phyloP scores from a whole-genome alignment of 371 early-diverging fungal genomes.

The Mucor velutinosus region DNA sequence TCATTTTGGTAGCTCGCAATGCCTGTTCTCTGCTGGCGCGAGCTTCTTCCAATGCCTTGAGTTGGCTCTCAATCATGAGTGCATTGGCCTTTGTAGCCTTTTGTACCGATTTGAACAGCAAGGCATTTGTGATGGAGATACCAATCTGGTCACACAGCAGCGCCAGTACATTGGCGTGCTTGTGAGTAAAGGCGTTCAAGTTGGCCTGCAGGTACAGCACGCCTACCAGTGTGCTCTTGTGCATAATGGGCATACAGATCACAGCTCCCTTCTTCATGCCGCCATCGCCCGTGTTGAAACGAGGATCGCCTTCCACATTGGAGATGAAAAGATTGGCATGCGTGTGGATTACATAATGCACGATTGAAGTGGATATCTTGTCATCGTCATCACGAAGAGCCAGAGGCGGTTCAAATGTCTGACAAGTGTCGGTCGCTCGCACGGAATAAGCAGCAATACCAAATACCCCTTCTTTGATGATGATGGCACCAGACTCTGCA shows the following conservation, averaged over 20 bases:
- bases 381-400: conserved; percentile 39
- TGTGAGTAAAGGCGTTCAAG: conserved; percentile 55
- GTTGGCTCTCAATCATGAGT: conserved; percentile 43
- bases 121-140: conserved; percentile 62
- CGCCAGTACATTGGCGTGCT: conserved; percentile 56
- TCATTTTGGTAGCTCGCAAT: conserved; percentile 42
- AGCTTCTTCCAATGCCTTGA: conserved; percentile 47
- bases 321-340: conserved; percentile 42
- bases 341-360: conserved; percentile 48
- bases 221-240: conserved; percentile 57
- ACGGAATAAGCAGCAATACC: conserved; percentile 46
- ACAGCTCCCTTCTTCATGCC: conserved; percentile 39
- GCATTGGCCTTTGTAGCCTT: conserved; percentile 42
- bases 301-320: conserved; percentile 41
- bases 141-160: conserved; percentile 64
- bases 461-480: conserved; percentile 46
- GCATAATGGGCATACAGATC: conserved; percentile 59
- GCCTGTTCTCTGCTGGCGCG: conserved; percentile 47
- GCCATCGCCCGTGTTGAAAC: conserved; percentile 37
- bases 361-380: conserved; percentile 37
- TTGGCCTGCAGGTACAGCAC: conserved; percentile 60
- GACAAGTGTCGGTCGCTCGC: conserved; percentile 26
- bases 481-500: conserved; percentile 48
- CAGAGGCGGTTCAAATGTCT: conserved; percentile 44
- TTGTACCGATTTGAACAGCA: conserved; percentile 54